Evolutionary conservation across 768 basidiomycete genomes (phyloP), one percentile per base, ranked within the genome.

Genomic region (Tylopilus subfusipes): DNA sequence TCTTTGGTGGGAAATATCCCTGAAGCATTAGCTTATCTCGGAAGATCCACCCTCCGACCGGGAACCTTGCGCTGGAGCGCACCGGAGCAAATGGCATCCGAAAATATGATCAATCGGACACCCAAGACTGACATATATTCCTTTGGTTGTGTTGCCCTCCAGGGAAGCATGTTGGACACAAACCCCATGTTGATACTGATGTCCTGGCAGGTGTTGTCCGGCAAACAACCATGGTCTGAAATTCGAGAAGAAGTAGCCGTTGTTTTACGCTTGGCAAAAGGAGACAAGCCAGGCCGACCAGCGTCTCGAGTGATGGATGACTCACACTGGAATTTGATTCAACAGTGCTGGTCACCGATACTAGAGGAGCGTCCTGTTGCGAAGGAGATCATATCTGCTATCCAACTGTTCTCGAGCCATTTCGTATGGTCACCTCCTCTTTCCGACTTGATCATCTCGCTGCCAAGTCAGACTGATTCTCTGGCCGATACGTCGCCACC

Each of bases 201-300:
- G 2, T 6, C 8, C 1, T 6, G 39, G 29, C n/a, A 57, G 47
- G 42, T 44, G 1, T 31, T 57, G 3, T 63, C 61, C 0, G 62
- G 62, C 0, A 49, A 47, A 40, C 22, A 46, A 12, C 57, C 62
- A 5, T 61, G 58, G 51, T 53, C 48, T 1, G 50, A 50, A 30
- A 6, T 60, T 13, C 31, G 25, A n/a, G 13, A 38, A 18, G 58
- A 54, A 4, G 39, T 1, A 1, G 24, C 24, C 5, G 18, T 59
- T n/a, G 4, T 53, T 14, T 73, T 52, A 8, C 6, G 16, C 13
- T 14, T 52, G 40, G 8, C 14, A 1, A 4, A 27, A 12, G 57
- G 55, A 3, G n/a, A 24, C 4, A 48, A 48, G 5, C 57, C 55
- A 5, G 13, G n/a, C 5, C 49, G 55, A 22, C 56, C 56, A 21